These are phyloP conservation scores for Flammula alnicola DNA, from an alignment of 1,284 basidiomycete genomes.

Conservation along the genomic window DNA sequence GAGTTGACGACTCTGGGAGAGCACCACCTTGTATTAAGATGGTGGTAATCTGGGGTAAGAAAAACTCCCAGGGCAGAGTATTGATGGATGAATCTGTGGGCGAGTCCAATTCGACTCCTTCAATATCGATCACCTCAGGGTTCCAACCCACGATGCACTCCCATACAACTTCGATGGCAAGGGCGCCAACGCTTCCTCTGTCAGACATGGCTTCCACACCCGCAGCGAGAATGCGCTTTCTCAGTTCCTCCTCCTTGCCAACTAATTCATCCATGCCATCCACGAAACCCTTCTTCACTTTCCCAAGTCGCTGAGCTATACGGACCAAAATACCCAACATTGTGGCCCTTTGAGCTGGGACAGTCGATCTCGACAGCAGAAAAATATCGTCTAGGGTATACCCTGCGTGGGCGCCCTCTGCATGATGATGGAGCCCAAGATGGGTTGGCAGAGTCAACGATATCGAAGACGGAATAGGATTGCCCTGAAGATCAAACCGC, in stretches of 20 bases:
- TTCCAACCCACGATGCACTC: slow-evolving; percentile 70
- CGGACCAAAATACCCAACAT: slow-evolving; percentile 80
- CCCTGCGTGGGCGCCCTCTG: slow-evolving; percentile 79
- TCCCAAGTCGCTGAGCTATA: slow-evolving; percentile 53
- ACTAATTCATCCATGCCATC: slow-evolving; percentile 44
- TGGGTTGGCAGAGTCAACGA: slow-evolving; percentile 72
- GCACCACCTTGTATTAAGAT: slow-evolving; percentile 45
- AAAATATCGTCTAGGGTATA: slow-evolving; percentile 92
- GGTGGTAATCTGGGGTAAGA: slow-evolving; percentile 54
- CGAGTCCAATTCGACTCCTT: slow-evolving; percentile 53
- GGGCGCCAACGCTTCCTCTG: slow-evolving; percentile 67
- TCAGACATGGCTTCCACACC: slow-evolving; percentile 68
- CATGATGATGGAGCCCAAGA: slow-evolving; percentile 90
- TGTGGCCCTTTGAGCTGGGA: slow-evolving; percentile 81
- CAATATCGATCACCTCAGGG: slow-evolving; percentile 41
- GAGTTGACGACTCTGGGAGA: slow-evolving; percentile 53
- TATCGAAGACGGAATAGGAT: slow-evolving; percentile 57
- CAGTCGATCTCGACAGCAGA: slow-evolving; percentile 79
- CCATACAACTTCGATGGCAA: slow-evolving; percentile 74
- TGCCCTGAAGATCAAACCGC: slow-evolving; percentile 80
- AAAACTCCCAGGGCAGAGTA: slow-evolving; percentile 55
- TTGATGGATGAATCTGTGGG: slow-evolving; percentile 39
- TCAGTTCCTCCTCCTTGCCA: slow-evolving; percentile 50
- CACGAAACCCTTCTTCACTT: slow-evolving; percentile 29
- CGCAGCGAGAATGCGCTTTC: slow-evolving; percentile 64